Percentiles rank a stretch among this genome's conserved stretches.
Evolutionary conservation across 352 stramenopile genomes (phyloP).

Genomic region (Phytophthora sojae): DNA sequence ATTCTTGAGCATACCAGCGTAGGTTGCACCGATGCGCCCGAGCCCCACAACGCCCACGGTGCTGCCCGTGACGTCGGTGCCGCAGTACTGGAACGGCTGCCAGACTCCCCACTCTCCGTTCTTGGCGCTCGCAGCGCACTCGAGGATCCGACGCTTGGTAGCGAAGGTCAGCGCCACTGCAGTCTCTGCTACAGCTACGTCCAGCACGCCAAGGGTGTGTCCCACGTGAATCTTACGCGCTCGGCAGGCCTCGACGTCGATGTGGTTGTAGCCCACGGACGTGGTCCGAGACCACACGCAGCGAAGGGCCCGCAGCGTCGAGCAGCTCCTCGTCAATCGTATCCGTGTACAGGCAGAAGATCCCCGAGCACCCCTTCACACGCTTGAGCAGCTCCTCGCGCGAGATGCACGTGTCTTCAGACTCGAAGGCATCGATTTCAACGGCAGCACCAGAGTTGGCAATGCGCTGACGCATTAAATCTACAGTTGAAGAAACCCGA

Average conservation of each 20-base stretch:
- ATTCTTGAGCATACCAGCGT: conserved; percentile 76
- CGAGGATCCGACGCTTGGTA: conserved; percentile 57
- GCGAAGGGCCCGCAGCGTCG: conserved; percentile 50
- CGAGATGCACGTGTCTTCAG: conserved; percentile 43
- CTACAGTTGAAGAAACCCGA: conserved; percentile 1
- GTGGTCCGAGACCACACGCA: conserved; percentile 82
- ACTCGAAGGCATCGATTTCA: conserved; percentile 35
- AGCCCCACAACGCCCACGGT: conserved; percentile 85
- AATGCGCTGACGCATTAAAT: conserved; percentile 28
- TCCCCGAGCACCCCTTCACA: conserved; percentile 50
- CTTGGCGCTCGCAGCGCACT: conserved; percentile 76
- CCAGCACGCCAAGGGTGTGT: conserved; percentile 87
- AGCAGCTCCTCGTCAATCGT: conserved; percentile 71
- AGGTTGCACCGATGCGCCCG: conserved; percentile 86
- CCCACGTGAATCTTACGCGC: conserved; percentile 72
- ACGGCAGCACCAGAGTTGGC: conserved; percentile 16
- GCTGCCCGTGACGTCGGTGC: conserved; percentile 63
- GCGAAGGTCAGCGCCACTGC: conserved; percentile 74
- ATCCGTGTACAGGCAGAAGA: conserved; percentile 74
- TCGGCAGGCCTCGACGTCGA: conserved; percentile 82
- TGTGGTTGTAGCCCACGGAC: conserved; percentile 91
- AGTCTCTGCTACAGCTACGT: conserved; percentile 79
- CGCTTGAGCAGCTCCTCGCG: conserved; percentile 54
- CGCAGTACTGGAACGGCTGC: conserved; percentile 83
- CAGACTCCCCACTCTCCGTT: conserved; percentile 80